A percentile compares a stretch with the other conserved stretches of the same genome.
phyloP scores from a whole-genome alignment of 75 land plant genomes.

The Pinus tabuliformis region DNA sequence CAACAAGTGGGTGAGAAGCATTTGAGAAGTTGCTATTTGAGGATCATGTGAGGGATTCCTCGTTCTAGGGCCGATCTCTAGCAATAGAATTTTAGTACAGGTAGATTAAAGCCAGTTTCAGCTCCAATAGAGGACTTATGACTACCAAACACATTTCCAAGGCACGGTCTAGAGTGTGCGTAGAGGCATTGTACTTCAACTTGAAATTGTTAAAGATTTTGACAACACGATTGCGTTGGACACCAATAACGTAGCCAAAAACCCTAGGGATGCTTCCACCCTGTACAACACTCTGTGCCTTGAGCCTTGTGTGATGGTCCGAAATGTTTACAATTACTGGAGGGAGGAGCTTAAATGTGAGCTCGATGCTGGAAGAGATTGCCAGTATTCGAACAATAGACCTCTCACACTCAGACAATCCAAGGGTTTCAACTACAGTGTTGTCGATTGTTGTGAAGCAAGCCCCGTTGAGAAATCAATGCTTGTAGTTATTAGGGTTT shows the following conservation, averaged over 20 bases:
- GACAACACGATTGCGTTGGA: slow-evolving; percentile 86
- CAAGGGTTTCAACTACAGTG: too few relatives aligned
- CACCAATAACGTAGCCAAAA: slow-evolving; percentile 90
- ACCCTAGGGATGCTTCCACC: slow-evolving; percentile 54
- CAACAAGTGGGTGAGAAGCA: too few relatives aligned
- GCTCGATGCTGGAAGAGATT: slow-evolving; percentile 69
- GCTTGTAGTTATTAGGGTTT: too few relatives aligned
- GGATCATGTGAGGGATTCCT: too few relatives aligned
- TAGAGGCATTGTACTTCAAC: slow-evolving; percentile 57
- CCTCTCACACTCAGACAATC: neutral
- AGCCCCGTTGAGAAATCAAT: too few relatives aligned
- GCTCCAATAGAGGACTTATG: too few relatives aligned
- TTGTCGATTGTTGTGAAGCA: too few relatives aligned
- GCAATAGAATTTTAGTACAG: too few relatives aligned
- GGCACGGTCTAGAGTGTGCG: slow-evolving; percentile 67
- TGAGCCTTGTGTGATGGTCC: slow-evolving; percentile 93
- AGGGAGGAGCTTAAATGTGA: slow-evolving; percentile 98
- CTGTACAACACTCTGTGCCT: slow-evolving; percentile 50
- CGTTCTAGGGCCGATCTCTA: too few relatives aligned
- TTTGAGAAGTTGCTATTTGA: too few relatives aligned
- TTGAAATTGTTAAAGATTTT: slow-evolving; percentile 99
- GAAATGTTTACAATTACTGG: slow-evolving; percentile 96
- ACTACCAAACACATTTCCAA: neutral
- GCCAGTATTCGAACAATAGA: neutral
- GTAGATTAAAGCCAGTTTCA: too few relatives aligned